Percentiles rank a stretch among this genome's conserved stretches.
These are phyloP conservation scores for Irpex sp. DNA, from an alignment of 1,284 basidiomycete genomes.

Conservation along the genomic window DNA sequence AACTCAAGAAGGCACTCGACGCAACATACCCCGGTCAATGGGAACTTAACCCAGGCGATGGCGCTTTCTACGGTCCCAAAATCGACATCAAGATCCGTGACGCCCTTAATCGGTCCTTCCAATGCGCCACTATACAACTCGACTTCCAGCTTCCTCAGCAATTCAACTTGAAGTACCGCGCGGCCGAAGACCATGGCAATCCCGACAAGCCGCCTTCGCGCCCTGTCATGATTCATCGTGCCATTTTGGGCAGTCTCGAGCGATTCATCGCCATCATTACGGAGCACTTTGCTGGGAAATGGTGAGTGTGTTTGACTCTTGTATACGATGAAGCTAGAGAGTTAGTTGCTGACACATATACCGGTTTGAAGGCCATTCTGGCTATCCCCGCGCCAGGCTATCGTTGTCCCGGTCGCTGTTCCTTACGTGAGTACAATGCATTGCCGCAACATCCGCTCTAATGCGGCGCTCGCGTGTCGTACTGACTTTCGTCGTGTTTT, in stretches of 20 bases:
- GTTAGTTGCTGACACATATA: neutral
- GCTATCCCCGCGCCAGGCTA: constrained; percentile 92
- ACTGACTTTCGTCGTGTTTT: constrained; percentile 11
- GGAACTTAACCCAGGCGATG: constrained; percentile 95
- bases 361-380: constrained; percentile 80
- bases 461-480: constrained; percentile 3
- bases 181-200: constrained; percentile 59
- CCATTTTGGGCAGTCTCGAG: constrained; percentile 93
- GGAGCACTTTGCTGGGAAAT: constrained; percentile 97
- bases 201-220: constrained; percentile 62
- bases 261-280: constrained; percentile 97
- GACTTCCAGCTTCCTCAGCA: constrained; percentile 99
- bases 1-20: constrained; percentile 84
- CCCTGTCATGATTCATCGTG: constrained; percentile 98
- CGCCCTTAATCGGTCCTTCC: constrained; percentile 90
- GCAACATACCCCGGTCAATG: constrained; percentile 88
- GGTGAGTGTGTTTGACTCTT: constrained; percentile 47
- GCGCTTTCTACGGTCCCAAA: constrained; percentile 96
- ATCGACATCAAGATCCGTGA: constrained; percentile 98
- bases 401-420: constrained; percentile 91
- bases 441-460: neutral
- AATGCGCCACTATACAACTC: constrained; percentile 98
- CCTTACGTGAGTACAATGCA: constrained; percentile 63
- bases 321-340: neutral
- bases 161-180: constrained; percentile 93